Base-by-base conservation (phyloP, 345 rosid species). In the Geranium brycei region DNA sequence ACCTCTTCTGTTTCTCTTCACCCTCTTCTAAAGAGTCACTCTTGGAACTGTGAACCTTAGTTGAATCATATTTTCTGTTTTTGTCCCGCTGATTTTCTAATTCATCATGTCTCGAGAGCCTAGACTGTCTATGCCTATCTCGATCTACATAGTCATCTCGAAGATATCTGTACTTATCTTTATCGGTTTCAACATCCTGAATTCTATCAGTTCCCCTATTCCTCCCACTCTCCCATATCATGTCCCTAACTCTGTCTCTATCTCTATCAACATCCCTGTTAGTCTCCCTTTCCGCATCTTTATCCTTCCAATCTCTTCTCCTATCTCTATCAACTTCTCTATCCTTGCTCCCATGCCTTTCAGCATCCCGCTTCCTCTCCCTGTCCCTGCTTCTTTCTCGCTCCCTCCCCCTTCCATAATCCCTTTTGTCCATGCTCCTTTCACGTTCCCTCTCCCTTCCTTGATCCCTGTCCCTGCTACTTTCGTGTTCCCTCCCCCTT, bases 1-100 rank as follows among this genome's bases (percentile, higher is more conserved):
- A 88, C 97, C 93, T 82, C 68, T 58, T 41, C 19, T 58, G 58
- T 72, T 61, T 72, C 32, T 82, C 78, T 16, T 62, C 58, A 71
- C 38, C 64, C 55, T 69, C 77, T 59, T 68, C 80, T 57, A 73
- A 63, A 62, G 73, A 74, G 68, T 73, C 68, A 60, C 66, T 73
- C 67, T 68, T 75, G 68, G 76, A 69, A 65, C 62, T 66, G 61
- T 74, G 66, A 40, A 57, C 40, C 72, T 75, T 79, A 16, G n/a
- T n/a, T 13, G 58, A 35, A 69, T 78, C 65, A 64, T 58, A 70
- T 63, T 60, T 76, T 72, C 72, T 75, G 62, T 62, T 57, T 68
- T 53, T 72, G 60, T 74, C 80, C 41, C 38, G 57, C 64, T 51
- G 62, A 68, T 62, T 53, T 68, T 63, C 68, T 18, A 2, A 32